Percentiles rank a stretch among this genome's conserved stretches.
phyloP scores from a whole-genome alignment of 2,329 filamentous ascomycete species.

The Ceratocystis albifundus region DNA sequence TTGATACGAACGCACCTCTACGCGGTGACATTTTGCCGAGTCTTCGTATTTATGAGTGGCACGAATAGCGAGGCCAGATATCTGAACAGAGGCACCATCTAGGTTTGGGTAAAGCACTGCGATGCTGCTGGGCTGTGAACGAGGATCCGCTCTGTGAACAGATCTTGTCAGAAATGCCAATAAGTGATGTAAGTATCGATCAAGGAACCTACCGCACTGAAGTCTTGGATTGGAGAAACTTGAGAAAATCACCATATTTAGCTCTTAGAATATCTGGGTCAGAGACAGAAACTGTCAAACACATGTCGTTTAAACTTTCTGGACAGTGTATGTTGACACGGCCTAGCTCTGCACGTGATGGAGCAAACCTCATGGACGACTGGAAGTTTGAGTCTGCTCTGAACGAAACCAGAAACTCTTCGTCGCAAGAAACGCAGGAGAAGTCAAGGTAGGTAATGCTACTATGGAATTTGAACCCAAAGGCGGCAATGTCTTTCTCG shows the following conservation, averaged over 20 bases:
- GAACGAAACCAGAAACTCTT: slow-evolving; percentile 14
- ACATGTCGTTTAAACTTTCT: slow-evolving; percentile 7
- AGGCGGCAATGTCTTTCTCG: not conserved
- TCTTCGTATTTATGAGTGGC: not conserved
- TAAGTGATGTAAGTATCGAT: not conserved
- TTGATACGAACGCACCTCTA: slow-evolving; percentile 9
- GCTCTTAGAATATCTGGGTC: not conserved
- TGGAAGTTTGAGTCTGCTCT: not conserved
- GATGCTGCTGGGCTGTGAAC: not conserved
- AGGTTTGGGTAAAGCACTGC: not conserved
- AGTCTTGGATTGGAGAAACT: slow-evolving; percentile 3
- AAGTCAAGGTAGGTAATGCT: slow-evolving; percentile 17
- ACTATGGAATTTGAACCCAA: slow-evolving; percentile 2
- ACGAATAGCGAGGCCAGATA: not conserved
- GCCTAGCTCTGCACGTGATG: slow-evolving; percentile 10
- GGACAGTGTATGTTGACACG: slow-evolving; percentile 18
- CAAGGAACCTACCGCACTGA: not conserved
- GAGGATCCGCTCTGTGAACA: not conserved
- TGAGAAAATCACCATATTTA: slow-evolving; percentile 8
- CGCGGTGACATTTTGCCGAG: not conserved
- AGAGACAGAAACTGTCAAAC: slow-evolving; percentile 3
- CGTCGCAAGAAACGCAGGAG: slow-evolving; percentile 10
- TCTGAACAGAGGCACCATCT: not conserved
- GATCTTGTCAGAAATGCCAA: not conserved
- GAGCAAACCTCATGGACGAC: slow-evolving; percentile 1